Base-by-base conservation (phyloP, 768 basidiomycete genomes). In the Lactifluus echinatus region DNA sequence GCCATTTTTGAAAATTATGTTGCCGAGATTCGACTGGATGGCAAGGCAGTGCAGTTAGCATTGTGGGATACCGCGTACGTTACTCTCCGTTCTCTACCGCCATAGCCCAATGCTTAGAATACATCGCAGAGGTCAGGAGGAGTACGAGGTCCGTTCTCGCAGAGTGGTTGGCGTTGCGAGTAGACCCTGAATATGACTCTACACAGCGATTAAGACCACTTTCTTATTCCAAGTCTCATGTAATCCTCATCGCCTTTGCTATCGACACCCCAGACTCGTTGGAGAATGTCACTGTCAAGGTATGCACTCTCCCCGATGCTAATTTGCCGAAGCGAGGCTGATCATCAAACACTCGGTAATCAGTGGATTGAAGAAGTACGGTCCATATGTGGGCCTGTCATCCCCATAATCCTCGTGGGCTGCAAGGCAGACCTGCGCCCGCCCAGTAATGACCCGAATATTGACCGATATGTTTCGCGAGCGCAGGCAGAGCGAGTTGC, bases 351-450 rank as follows among this genome's bases (percentile, higher is more conserved):
- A 28, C 23, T 31, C n/a, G 14, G 19, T 26, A 11, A 21, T 44
- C 65, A 96, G 92, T 98, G 96, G 96, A 96, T 93, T 70, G 93
- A 95, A 71, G 96, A 98, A 75, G 96, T 98, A 12, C 85, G 94
- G 55, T 85, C 79, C n/a, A 94, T 97, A 67, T 98, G 96, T 71
- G 96, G 96, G 0, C 79, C 87, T 33, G 79, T 79, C 28, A 89
- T 98, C 62, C 96, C 96, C 28, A 92, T 99, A 52, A 79, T 99
- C 47, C 85, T 98, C 36, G 94, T 98, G 34, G 96, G 94, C 3
- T 95, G 92, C 77, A 98, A 99, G 72, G 86, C 84, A 54, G 96
- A 99, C 74, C 73, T 98, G 58, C 84, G 96, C 39, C 87, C 86
- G 44, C 73, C 78, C 8, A 68, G 72, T 50, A 66, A 71, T 42